Percentiles rank a stretch among this genome's conserved stretches.
phyloP scores from a whole-genome alignment of 345 rosid species.

The Anastatica hierochuntica region DNA sequence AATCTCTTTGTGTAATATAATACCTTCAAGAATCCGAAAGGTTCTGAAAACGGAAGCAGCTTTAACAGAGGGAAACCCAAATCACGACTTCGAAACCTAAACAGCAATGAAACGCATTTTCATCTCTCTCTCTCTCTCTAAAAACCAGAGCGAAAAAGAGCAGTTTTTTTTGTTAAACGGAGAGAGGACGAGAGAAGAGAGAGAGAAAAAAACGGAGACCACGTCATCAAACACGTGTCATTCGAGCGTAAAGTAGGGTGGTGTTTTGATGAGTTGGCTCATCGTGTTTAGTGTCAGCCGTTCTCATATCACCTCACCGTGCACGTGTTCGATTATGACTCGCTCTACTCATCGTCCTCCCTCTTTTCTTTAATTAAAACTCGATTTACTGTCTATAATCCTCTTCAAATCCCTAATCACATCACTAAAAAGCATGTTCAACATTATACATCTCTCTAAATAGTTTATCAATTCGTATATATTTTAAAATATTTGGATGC shows the following conservation, averaged over 20 bases:
- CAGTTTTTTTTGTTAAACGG: constrained; percentile 7
- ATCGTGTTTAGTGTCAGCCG: constrained; percentile 46
- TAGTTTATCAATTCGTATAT: no score
- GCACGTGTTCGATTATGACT: constrained; percentile 49
- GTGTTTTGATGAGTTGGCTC: constrained; percentile 92
- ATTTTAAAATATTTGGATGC: no score
- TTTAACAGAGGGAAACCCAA: background rate
- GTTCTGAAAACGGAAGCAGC: no score
- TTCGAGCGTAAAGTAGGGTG: constrained; percentile 33
- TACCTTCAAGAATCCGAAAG: no score
- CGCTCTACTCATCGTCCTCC: constrained; percentile 48
- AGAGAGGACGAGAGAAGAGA: constrained; percentile 13
- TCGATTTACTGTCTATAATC: background rate
- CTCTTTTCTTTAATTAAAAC: no score
- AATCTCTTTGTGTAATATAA: no score
- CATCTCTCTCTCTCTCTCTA: constrained; percentile 9
- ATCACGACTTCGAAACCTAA: constrained; percentile 2
- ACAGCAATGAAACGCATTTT: constrained; percentile 13
- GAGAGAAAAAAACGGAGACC: constrained; percentile 32
- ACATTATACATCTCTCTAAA: no score
- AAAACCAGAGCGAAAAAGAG: constrained; percentile 13
- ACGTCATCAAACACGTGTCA: constrained; percentile 87
- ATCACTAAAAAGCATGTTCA: constrained; percentile 7
- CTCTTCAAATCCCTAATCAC: constrained; percentile 20
- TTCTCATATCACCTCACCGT: constrained; percentile 38